These are phyloP conservation scores for Neurospora tetrasperma DNA, from an alignment of 495 filamentous ascomycete genomes.

Conservation along the genomic window DNA sequence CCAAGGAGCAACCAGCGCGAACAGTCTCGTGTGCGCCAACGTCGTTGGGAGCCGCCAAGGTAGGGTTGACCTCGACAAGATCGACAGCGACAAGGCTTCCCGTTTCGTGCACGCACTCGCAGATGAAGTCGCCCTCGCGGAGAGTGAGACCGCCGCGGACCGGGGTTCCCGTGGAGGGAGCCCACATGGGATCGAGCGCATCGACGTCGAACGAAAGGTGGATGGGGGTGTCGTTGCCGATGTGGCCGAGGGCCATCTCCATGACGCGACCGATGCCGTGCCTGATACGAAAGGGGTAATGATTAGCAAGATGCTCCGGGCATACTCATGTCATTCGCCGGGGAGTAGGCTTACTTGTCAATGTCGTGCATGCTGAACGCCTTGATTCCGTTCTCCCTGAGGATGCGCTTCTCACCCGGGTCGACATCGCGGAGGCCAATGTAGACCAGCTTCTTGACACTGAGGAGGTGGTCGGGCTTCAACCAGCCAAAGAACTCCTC, in stretches of 20 bases:
- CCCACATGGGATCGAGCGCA: conserved; percentile 90
- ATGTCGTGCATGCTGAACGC: conserved; percentile 99
- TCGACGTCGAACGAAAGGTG: conserved; percentile 98
- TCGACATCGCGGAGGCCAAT: conserved; percentile 95
- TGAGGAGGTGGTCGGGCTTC: conserved; percentile 45
- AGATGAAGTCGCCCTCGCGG: conserved; percentile 95
- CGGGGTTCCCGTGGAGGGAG: conserved; percentile 90
- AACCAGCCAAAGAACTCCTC: conserved; percentile 84
- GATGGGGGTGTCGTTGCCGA: conserved; percentile 87
- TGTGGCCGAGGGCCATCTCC: conserved; percentile 93
- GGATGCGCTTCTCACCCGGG: conserved; percentile 76
- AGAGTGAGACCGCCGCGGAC: conserved; percentile 93
- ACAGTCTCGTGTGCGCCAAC: conserved; percentile 79
- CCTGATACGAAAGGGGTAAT: conserved; percentile 23
- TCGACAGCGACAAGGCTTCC: conserved; percentile 88
- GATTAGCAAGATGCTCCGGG: conserved; percentile 11
- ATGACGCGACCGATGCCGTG: conserved; percentile 93
- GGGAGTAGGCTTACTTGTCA: conserved; percentile 50
- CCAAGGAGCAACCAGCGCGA: conserved; percentile 77
- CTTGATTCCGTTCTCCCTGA: conserved; percentile 80
- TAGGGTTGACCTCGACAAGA: conserved; percentile 93
- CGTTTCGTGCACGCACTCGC: conserved; percentile 89
- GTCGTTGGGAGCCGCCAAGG: conserved; percentile 50
- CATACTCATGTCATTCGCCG: not conserved
- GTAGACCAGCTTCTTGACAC: conserved; percentile 83